Evolutionary conservation across 106 monocot genomes (phyloP).

Genomic region (Dendrobium huoshanense): DNA sequence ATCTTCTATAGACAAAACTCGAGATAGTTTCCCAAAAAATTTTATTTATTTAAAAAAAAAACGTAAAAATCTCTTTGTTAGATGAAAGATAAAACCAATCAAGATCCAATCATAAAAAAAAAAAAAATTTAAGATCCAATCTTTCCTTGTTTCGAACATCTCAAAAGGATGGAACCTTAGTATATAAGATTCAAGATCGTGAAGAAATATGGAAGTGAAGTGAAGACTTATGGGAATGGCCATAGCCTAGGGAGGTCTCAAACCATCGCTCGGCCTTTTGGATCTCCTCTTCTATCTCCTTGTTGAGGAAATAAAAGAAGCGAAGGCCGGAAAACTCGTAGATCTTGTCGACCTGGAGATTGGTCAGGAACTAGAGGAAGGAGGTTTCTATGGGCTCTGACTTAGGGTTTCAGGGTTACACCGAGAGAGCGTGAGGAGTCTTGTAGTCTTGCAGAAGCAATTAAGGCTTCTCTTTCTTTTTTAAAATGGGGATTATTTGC

Average conservation of each 20-base stretch:
- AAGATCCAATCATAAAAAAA: background rate
- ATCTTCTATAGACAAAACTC: background rate
- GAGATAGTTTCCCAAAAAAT: background rate
- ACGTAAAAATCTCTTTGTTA: too few species aligned
- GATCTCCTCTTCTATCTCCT: conserved; percentile 60
- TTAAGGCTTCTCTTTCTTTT: background rate
- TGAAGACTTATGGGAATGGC: conserved; percentile 46
- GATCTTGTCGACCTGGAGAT: conserved; percentile 40
- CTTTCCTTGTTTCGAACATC: background rate
- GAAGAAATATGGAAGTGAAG: background rate
- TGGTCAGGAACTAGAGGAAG: background rate
- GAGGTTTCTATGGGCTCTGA: background rate
- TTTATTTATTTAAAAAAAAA: too few species aligned
- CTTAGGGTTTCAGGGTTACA: background rate
- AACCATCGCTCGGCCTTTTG: conserved; percentile 69
- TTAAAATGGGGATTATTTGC: background rate
- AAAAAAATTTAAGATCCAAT: too few species aligned
- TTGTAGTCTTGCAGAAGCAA: background rate
- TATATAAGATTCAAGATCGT: background rate
- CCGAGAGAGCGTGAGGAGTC: background rate
- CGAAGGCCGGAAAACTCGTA: conserved; percentile 82
- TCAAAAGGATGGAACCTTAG: background rate
- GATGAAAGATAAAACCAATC: background rate
- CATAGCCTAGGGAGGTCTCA: conserved; percentile 22
- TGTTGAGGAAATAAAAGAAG: conserved; percentile 72